Evolutionary conservation across 352 stramenopile species (phyloP).

Genomic region (Pythium aphanidermatum): DNA sequence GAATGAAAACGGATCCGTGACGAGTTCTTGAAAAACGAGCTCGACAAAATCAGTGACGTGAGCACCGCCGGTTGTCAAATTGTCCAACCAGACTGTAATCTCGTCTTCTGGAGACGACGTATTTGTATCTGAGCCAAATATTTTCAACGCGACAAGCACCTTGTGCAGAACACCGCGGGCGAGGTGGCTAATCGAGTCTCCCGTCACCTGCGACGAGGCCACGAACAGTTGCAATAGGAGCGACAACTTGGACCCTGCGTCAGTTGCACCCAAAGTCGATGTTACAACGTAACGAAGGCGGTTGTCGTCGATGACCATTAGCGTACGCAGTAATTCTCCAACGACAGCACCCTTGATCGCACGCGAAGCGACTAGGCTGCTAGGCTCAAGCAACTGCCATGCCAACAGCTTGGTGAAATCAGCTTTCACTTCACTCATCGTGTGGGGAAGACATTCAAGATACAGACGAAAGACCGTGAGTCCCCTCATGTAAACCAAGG

Average conservation of each 20-base stretch:
- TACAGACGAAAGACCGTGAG: slow-evolving; percentile 76
- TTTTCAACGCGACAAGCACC: slow-evolving; percentile 41
- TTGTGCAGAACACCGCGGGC: slow-evolving; percentile 43
- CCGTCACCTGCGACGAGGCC: slow-evolving; percentile 14
- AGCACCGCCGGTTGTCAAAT: slow-evolving; percentile 30
- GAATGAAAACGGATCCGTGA: slow-evolving; percentile 20
- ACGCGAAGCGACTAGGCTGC: slow-evolving; percentile 6
- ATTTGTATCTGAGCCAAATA: slow-evolving; percentile 33
- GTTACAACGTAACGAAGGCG: slow-evolving; percentile 55
- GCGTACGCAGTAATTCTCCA: slow-evolving; percentile 65
- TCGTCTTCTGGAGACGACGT: slow-evolving; percentile 29
- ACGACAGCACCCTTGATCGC: slow-evolving; percentile 48
- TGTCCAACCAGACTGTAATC: slow-evolving; percentile 62
- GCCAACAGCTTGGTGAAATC: slow-evolving; percentile 80
- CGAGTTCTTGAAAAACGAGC: slow-evolving; percentile 16
- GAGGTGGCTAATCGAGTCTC: slow-evolving; percentile 30
- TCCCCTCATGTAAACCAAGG: slow-evolving; percentile 67
- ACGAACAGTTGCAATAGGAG: slow-evolving; percentile 63
- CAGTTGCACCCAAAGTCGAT: slow-evolving; percentile 9
- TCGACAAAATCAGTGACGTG: slow-evolving; percentile 15
- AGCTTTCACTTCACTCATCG: slow-evolving; percentile 78
- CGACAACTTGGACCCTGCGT: slow-evolving; percentile 43
- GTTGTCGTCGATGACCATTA: slow-evolving; percentile 48
- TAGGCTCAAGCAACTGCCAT: slow-evolving; percentile 42
- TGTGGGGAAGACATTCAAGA: slow-evolving; percentile 57